These are phyloP conservation scores for Avena atlantica DNA, from an alignment of 176 grass and related monocot genomes.

Conservation along the genomic window DNA sequence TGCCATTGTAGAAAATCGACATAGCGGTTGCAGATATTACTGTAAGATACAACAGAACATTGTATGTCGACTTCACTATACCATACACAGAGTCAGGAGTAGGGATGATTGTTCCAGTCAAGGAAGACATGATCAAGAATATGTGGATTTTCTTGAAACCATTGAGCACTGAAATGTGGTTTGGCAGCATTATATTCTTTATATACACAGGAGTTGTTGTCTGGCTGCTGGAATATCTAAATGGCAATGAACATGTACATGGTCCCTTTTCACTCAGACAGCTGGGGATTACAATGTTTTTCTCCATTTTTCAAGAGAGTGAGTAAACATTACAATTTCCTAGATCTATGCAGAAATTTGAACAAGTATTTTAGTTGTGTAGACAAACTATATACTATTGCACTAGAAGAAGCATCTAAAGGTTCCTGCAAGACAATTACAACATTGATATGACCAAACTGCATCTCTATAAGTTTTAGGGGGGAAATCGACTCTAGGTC, in stretches of 20 bases:
- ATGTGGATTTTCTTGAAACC: constrained; percentile 50
- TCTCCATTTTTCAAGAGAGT: constrained; percentile 45
- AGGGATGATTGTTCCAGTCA: constrained; percentile 55
- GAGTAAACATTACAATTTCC: constrained; percentile 10
- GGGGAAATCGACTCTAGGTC: neutral
- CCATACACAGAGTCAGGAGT: constrained; percentile 52
- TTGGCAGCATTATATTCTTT: constrained; percentile 39
- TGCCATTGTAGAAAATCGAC: constrained; percentile 20
- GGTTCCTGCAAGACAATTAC: neutral
- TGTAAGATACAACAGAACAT: constrained; percentile 42
- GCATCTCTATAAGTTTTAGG: neutral
- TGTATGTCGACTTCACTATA: constrained; percentile 53
- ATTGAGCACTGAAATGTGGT: constrained; percentile 35
- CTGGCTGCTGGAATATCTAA: constrained; percentile 47
- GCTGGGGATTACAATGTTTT: constrained; percentile 21
- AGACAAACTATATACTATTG: neutral
- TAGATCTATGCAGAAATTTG: neutral
- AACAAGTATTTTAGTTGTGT: neutral
- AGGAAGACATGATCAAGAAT: constrained; percentile 23
- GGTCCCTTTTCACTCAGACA: constrained; percentile 1
- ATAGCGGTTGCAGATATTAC: constrained; percentile 51
- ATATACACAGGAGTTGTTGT: constrained; percentile 49
- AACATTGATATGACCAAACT: neutral
- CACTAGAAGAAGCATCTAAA: neutral
- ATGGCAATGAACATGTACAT: neutral